Evolutionary conservation across 2,329 filamentous ascomycete species (phyloP), one percentile per base, ranked within the genome.

Genomic region (Blastomyces parvus): DNA sequence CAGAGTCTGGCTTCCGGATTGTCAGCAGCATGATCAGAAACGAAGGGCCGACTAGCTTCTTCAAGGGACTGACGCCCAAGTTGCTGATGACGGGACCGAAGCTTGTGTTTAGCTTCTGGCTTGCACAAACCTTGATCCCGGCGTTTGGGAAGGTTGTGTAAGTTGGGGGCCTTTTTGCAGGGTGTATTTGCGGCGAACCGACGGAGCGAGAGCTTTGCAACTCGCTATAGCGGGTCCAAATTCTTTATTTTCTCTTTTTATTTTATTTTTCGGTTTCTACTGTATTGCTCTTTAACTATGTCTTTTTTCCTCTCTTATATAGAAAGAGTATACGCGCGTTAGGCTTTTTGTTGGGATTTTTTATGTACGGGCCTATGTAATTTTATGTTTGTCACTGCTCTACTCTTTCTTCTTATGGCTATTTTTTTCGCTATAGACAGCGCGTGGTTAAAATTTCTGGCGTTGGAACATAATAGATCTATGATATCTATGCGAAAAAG

Each of bases 51-150:
- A 81, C 83, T 19, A 88, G 88, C 72, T 97, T 99, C 85, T 99
- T 99, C 86, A 99, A 99, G 86, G 94, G 94, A 53, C 80, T 99
- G 68, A 89, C 91, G 59, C 94, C 94, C 66, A 99, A 99, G 88
- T 86, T 99, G 68, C 84, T 99, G 73, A 99, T 99, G 94, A 99
- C 94, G 19, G 95, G 94, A 30, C 94, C 94, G 67, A 99, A 99
- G 85, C 84, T 99, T 65, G 94, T 97, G 67, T 99, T 99, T 83
- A 97, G 92, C 66, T 99, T 99, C 87, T 99, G 94, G 94, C 86
- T 99, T 74, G 94, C 94, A 64, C 94, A 99, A 83, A 97, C 94
- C 38, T 82, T 99, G 72, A 99, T 99, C 74, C 94, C 94, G 60
- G 88, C 91, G 48, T 97, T 97, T 77, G 90, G 85, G 72, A 85